Percentiles rank a stretch among this genome's conserved stretches.
Evolutionary conservation across 2,329 filamentous ascomycete species (phyloP).

Genomic region (Tolypocladium ovalisporum): DNA sequence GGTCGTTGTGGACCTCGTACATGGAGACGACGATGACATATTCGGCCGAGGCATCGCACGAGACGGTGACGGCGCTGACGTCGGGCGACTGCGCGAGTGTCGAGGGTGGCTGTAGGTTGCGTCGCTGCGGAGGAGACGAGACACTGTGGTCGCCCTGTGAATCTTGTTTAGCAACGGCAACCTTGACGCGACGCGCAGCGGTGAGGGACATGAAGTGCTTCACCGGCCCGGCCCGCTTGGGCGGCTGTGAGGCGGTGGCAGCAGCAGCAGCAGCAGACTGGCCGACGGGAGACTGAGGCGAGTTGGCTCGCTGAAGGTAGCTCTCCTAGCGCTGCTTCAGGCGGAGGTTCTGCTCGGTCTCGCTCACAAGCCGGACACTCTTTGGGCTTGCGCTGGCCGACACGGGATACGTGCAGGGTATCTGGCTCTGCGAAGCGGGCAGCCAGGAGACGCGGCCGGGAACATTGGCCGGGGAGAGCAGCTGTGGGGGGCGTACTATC

Average conservation of each 20-base stretch:
- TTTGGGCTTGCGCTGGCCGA: conserved; percentile 21
- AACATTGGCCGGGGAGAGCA: conserved; percentile 11
- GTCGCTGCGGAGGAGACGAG: conserved; percentile 40
- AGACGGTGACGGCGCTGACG: conserved; percentile 57
- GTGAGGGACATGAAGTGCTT: conserved; percentile 32
- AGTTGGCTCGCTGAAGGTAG: conserved; percentile 8
- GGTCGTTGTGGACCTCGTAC: conserved; percentile 99
- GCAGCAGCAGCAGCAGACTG: neutral
- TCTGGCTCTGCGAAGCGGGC: conserved; percentile 5
- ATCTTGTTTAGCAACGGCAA: conserved; percentile 31
- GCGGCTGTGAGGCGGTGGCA: conserved; percentile 2
- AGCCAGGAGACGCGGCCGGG: conserved; percentile 9
- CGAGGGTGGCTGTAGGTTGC: conserved; percentile 58
- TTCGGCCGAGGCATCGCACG: conserved; percentile 51
- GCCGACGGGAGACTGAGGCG: neutral
- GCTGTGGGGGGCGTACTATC: conserved; percentile 43
- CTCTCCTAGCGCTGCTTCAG: conserved; percentile 18
- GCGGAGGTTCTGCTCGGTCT: conserved; percentile 12
- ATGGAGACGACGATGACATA: conserved; percentile 89
- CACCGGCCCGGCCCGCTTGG: conserved; percentile 18
- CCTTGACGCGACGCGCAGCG: conserved; percentile 32
- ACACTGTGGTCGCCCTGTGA: conserved; percentile 38
- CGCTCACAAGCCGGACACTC: conserved; percentile 33
- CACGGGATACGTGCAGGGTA: conserved; percentile 20
- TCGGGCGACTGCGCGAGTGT: conserved; percentile 63